phyloP scores from a whole-genome alignment of 108 stramenopile genomes.

The Fistulifera solaris region DNA sequence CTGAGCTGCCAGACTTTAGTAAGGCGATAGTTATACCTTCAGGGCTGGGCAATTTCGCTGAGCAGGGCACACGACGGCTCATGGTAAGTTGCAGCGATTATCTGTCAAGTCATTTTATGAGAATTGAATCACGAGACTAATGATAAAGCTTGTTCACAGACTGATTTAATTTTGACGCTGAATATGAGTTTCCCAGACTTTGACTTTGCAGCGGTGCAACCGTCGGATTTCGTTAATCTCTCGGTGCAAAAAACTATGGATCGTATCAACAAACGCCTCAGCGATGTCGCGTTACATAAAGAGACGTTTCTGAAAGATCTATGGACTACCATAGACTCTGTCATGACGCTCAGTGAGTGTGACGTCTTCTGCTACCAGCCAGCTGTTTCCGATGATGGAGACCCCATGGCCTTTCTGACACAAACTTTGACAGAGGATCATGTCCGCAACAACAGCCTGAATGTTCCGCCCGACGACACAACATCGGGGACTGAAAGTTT shows the following conservation, averaged over 20 bases:
- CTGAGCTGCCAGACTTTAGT: too few species aligned
- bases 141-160: slow-evolving; percentile 35
- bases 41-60: slow-evolving; percentile 54
- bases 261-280: slow-evolving; percentile 51
- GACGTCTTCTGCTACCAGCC: slow-evolving; percentile 83
- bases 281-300: slow-evolving; percentile 24
- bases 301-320: slow-evolving; percentile 42
- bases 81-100: too few species aligned
- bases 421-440: slow-evolving; percentile 20
- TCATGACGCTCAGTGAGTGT: slow-evolving; percentile 63
- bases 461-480: slow-evolving; percentile 13
- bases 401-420: slow-evolving; percentile 48
- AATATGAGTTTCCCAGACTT: slow-evolving; percentile 93
- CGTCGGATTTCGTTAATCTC: slow-evolving; percentile 69
- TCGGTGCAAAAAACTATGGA: slow-evolving; percentile 40
- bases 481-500: too few species aligned
- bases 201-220: slow-evolving; percentile 74
- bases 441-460: slow-evolving; percentile 8
- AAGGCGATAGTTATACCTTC: too few species aligned
- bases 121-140: slow-evolving; percentile 2
- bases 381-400: slow-evolving; percentile 41
- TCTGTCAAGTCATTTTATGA: too few species aligned
- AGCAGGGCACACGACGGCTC: slow-evolving; percentile 54
- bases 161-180: slow-evolving; percentile 87
- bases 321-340: slow-evolving; percentile 66